These are phyloP conservation scores for Phyllostachys edulis DNA, from an alignment of 176 grass and related monocot genomes.

Conservation along the genomic window DNA sequence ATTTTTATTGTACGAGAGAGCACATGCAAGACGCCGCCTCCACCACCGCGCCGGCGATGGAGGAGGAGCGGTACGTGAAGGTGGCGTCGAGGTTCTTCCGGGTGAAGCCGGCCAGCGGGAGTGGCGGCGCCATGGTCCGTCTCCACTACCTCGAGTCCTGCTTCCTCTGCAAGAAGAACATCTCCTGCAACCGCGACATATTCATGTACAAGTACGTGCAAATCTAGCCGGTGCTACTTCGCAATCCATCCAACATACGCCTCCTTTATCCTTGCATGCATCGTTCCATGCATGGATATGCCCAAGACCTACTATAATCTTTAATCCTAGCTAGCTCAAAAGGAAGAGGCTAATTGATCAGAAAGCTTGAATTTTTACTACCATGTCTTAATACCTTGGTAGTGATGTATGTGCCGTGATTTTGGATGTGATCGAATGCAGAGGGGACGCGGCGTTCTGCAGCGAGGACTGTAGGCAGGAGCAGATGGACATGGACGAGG, in stretches of 20 bases:
- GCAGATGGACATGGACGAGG: conserved; percentile 83
- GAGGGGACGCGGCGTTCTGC: conserved; percentile 76
- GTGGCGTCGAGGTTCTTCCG: conserved; percentile 44
- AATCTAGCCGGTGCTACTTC: no score
- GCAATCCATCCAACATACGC: no score
- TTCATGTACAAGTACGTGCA: conserved; percentile 75
- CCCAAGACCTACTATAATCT: not conserved
- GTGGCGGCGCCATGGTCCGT: not conserved
- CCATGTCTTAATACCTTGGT: not conserved
- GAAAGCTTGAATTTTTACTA: not conserved
- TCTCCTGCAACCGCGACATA: conserved; percentile 47
- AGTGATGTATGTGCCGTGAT: not conserved
- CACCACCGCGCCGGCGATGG: not conserved
- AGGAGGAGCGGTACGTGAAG: conserved; percentile 34
- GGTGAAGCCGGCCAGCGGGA: not conserved
- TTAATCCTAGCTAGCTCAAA: not conserved
- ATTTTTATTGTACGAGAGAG: no score
- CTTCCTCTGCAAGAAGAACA: conserved; percentile 75
- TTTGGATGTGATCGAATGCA: conserved; percentile 8
- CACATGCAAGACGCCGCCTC: not conserved
- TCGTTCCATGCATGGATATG: no score
- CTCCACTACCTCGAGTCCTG: conserved; percentile 64
- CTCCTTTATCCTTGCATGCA: no score
- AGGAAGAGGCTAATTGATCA: not conserved
- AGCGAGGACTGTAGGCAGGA: conserved; percentile 67